These are phyloP conservation scores for Annona squamosa DNA, from an alignment of 164 flowering plant genomes.

Conservation along the genomic window DNA sequence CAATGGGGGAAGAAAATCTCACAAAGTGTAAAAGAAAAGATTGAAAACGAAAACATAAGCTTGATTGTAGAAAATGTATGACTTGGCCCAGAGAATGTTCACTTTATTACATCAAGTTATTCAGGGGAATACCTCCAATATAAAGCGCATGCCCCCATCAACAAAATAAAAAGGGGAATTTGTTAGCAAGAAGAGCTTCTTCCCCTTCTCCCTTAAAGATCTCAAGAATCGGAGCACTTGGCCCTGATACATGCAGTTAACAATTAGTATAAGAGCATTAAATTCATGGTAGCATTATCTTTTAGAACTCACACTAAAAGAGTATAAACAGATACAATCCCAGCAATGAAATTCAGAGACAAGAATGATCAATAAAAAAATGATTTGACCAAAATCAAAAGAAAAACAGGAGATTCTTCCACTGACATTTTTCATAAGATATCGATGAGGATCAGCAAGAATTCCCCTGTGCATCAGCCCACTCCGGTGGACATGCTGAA, in stretches of 20 bases:
- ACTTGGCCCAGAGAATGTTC: no score
- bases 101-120: no score
- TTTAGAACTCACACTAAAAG: background rate
- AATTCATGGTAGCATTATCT: background rate
- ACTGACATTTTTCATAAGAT: constrained; percentile 83
- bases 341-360: background rate
- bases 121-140: constrained; percentile 63
- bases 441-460: constrained; percentile 68
- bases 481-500: constrained; percentile 88
- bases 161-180: constrained; percentile 95
- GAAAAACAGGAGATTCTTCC: background rate
- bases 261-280: constrained; percentile 1
- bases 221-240: constrained; percentile 62
- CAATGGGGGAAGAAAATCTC: no score
- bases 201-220: constrained; percentile 80
- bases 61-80: no score
- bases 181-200: constrained; percentile 84
- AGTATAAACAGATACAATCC: background rate
- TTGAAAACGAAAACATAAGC: no score
- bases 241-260: constrained; percentile 38
- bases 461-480: constrained; percentile 81
- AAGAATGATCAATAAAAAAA: background rate
- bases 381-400: background rate
- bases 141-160: constrained; percentile 93
- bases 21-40: no score